phyloP scores from a whole-genome alignment of 1,284 basidiomycete species.

The Leccinum huronense region DNA sequence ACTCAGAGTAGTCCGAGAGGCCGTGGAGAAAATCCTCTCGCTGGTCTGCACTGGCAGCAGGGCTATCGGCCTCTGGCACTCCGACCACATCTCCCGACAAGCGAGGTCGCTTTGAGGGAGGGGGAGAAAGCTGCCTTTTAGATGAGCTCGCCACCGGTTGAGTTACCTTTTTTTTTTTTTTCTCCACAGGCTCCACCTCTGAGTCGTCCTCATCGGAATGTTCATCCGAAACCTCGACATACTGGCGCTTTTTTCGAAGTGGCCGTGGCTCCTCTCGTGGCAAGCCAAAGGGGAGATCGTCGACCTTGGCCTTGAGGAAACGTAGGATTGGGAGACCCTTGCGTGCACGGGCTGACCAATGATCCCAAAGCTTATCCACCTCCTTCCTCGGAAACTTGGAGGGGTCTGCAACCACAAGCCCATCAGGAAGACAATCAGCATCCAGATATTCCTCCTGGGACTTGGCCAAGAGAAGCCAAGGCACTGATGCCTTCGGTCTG shows the following conservation, averaged over 20 bases:
- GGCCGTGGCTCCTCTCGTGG: neutral
- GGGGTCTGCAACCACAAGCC: neutral
- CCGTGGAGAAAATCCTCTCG: neutral
- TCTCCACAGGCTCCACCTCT: neutral
- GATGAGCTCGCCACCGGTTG: neutral
- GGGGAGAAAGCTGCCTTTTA: neutral
- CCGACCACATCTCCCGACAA: neutral
- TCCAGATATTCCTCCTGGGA: neutral
- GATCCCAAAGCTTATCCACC: neutral
- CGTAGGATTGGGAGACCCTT: neutral
- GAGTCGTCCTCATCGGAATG: neutral
- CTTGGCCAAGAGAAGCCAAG: neutral
- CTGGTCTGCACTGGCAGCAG: neutral
- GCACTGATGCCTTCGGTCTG: neutral
- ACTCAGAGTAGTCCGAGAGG: neutral
- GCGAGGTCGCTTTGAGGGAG: neutral
- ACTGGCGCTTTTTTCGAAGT: neutral
- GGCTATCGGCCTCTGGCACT: neutral
- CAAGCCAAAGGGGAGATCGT: neutral
- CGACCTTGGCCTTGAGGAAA: neutral
- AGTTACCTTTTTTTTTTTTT: neutral
- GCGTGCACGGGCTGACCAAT: neutral
- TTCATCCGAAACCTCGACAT: neutral
- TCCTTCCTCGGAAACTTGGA: neutral
- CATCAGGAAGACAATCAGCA: neutral